Evolutionary conservation across 2,329 filamentous ascomycete species (phyloP), one percentile per base, ranked within the genome.

Genomic region (Aspergillus ibericus): DNA sequence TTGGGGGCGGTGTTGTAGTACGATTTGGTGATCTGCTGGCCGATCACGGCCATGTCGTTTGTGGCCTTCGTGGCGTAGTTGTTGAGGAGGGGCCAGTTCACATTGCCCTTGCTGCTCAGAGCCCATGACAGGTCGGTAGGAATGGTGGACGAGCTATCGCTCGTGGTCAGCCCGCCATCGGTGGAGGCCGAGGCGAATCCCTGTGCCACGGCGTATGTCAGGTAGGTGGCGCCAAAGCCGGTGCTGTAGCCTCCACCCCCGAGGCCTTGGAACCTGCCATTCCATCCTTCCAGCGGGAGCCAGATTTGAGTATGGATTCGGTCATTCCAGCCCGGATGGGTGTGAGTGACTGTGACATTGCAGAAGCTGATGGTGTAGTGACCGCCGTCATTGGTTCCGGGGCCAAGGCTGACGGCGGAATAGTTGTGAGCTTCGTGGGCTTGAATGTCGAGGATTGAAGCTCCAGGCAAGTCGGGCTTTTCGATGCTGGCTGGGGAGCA

Each of bases 281-380:
- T 77, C 75, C 74, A 79, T 5, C 64, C 51, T 1, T 64, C 22
- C 1, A 74, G 72, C 0, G 75, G 75, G 1, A 78, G 68, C 68
- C 70, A 75, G 1, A 72, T 42, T 35, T 72, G 63, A 2, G 72
- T 67, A 22, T 62, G 67, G 54, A 77, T 67, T 1, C 13, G 62
- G 59, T 78, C 76, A 27, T 73, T 61, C 57, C 70, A 65, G 6
- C 75, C 74, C 0, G 73, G 73, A 58, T 78, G 75, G 0, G 72
- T 78, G 57, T 77, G 74, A 1, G 64, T 65, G 1, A 78, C 68
- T 3, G 72, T 76, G 40, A 78, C 64, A 40, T 78, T 75, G 67
- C 76, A 78, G 59, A 76, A 75, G 38, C 25, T 49, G 22, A 58
- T 58, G 3, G 25, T 27, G 29, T 49, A 49, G 15, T 8, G 46